These are phyloP conservation scores for Sherardia arvensis DNA, from an alignment of 257 asterid species.

Conservation along the genomic window DNA sequence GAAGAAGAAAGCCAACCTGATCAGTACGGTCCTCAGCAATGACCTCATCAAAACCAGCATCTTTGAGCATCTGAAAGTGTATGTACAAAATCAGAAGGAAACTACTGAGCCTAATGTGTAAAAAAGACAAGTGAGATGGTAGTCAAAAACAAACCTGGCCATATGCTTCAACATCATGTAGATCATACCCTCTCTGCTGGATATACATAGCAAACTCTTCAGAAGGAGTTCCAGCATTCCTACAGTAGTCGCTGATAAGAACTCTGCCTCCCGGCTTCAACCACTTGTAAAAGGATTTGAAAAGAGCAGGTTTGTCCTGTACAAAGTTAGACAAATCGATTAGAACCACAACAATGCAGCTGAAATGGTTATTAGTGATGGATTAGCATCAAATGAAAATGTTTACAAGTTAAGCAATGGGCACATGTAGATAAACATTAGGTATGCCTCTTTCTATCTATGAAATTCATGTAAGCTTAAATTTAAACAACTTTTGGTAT, in stretches of 20 bases:
- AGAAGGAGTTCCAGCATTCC: constrained; percentile 63
- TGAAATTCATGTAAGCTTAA: background rate
- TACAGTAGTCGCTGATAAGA: constrained; percentile 90
- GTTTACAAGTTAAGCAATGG: background rate
- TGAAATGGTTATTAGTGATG: background rate
- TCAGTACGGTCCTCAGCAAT: constrained; percentile 86
- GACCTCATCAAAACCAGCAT: constrained; percentile 82
- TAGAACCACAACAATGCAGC: background rate
- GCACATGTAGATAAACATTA: background rate
- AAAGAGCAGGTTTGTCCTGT: constrained; percentile 91
- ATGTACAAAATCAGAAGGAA: background rate
- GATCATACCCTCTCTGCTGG: constrained; percentile 85
- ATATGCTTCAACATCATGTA: constrained; percentile 68
- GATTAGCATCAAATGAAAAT: background rate
- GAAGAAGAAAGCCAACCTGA: constrained; percentile 43
- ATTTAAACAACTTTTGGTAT: no score
- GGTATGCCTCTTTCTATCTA: background rate
- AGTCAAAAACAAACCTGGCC: constrained; percentile 48
- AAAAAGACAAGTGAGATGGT: background rate
- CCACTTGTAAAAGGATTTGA: constrained; percentile 90
- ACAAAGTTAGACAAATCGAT: constrained; percentile 4
- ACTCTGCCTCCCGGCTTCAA: constrained; percentile 95
- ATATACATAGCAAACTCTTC: constrained; percentile 63
- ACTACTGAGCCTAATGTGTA: background rate
- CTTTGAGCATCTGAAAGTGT: constrained; percentile 62